Evolutionary conservation across 2,329 filamentous ascomycete genomes (phyloP).

Genomic region (Colletotrichum sidae): DNA sequence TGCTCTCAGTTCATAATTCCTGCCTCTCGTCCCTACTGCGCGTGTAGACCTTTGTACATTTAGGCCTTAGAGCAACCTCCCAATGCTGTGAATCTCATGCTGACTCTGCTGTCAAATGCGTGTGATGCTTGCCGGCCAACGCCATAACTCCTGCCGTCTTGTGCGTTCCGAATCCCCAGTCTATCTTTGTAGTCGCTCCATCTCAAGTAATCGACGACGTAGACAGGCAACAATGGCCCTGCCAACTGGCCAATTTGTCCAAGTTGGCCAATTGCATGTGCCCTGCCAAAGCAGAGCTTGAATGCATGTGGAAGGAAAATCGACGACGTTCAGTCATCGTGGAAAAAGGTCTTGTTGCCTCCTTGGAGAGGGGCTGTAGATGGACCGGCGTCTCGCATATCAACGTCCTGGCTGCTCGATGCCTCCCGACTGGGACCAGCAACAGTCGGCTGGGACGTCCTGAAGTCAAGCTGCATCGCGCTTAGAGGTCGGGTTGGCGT

Average conservation of each 20-base stretch:
- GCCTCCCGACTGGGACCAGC: slow-evolving; percentile 48
- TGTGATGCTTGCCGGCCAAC: slow-evolving; percentile 37
- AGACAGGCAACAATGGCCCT: slow-evolving; percentile 1
- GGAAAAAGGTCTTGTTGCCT: slow-evolving; percentile 62
- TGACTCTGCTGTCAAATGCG: slow-evolving; percentile 34
- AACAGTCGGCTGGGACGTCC: slow-evolving; percentile 46
- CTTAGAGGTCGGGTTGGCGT: slow-evolving; percentile 62
- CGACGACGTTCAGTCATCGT: slow-evolving; percentile 51
- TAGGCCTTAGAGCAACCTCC: slow-evolving; percentile 25
- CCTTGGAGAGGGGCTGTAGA: slow-evolving; percentile 65
- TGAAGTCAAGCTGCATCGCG: slow-evolving; percentile 60
- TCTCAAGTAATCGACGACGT: neutral
- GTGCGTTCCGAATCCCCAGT: neutral
- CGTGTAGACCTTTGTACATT: slow-evolving; percentile 10
- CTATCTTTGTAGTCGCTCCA: slow-evolving; percentile 12
- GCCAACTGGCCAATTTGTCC: neutral
- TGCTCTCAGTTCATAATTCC: slow-evolving; percentile 17
- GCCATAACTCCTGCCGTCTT: slow-evolving; percentile 27
- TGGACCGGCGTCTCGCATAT: slow-evolving; percentile 68
- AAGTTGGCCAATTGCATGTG: slow-evolving; percentile 1
- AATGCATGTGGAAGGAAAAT: too few species aligned
- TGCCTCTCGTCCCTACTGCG: slow-evolving; percentile 6
- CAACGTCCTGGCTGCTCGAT: slow-evolving; percentile 58
- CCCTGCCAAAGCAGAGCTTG: neutral
- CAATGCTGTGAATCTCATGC: slow-evolving; percentile 35